These are phyloP conservation scores for Xylaria sp. DNA, from an alignment of 2,329 filamentous ascomycete species.

Conservation along the genomic window DNA sequence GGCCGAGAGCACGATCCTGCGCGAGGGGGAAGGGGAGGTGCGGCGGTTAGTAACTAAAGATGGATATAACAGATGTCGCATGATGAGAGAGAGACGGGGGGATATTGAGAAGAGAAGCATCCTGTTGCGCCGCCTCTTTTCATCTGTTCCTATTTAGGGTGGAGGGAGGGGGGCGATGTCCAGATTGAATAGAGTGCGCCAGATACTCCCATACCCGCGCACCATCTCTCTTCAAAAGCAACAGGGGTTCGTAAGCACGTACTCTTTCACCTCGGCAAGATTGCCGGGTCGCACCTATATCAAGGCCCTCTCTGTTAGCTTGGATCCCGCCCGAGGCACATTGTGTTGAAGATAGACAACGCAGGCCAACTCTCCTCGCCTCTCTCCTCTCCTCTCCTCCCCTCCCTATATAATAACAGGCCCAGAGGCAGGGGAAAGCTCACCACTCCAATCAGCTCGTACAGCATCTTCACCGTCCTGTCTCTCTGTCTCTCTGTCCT, in stretches of 20 bases:
- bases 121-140: too few species aligned
- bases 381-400: too few species aligned
- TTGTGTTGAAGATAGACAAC: too few species aligned
- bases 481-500: conserved; percentile 7
- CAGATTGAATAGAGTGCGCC: too few species aligned
- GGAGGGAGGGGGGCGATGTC: too few species aligned
- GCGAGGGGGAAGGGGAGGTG: background rate
- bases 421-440: conserved; percentile 38
- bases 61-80: too few species aligned
- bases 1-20: conserved; percentile 83
- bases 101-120: too few species aligned
- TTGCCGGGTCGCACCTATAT: conserved; percentile 86
- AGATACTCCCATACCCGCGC: too few species aligned
- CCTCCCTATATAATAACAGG: conserved; percentile 4
- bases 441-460: conserved; percentile 96
- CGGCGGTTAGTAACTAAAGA: background rate
- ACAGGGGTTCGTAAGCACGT: conserved; percentile 41
- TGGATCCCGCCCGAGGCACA: background rate
- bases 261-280: conserved; percentile 94
- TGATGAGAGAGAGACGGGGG: background rate
- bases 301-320: conserved; percentile 7
- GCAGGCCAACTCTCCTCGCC: too few species aligned
- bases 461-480: conserved; percentile 64
- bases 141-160: too few species aligned
- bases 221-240: too few species aligned